Evolutionary conservation across 768 basidiomycete genomes (phyloP).

Genomic region (Suillus decipiens): DNA sequence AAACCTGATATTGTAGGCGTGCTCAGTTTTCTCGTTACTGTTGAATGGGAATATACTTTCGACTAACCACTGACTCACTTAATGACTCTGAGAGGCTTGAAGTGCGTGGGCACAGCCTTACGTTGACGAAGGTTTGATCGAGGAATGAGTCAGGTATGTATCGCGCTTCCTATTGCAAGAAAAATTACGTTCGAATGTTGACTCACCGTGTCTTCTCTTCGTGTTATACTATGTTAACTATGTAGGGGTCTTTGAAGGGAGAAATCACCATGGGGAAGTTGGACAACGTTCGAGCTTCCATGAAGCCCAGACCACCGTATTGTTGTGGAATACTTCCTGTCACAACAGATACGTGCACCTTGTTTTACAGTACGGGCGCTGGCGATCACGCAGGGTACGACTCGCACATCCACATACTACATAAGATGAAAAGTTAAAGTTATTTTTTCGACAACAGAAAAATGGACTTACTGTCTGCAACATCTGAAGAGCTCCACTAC

Average conservation of each 20-base stretch:
- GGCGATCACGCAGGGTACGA: constrained; percentile 1
- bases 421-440: neutral
- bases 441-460: neutral
- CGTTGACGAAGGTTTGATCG: neutral
- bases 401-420: neutral
- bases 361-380: constrained; percentile 1
- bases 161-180: neutral
- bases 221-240: neutral
- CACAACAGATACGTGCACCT: neutral
- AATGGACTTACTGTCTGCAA: constrained; percentile 2
- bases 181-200: neutral
- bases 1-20: neutral
- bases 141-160: neutral
- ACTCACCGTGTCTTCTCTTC: constrained; percentile 2
- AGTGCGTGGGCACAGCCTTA: neutral
- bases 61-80: neutral
- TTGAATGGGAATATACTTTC: neutral
- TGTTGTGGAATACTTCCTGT: constrained; percentile 3
- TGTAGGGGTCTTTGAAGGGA: neutral
- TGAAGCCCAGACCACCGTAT: constrained; percentile 7
- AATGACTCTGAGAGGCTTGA: neutral
- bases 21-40: neutral
- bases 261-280: constrained; percentile 3
- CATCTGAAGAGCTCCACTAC: neutral
- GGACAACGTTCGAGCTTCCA: constrained; percentile 8